Evolutionary conservation across 2,329 filamentous ascomycete genomes (phyloP), one percentile per base, ranked within the genome.

Genomic region (Colletotrichum trifolii): DNA sequence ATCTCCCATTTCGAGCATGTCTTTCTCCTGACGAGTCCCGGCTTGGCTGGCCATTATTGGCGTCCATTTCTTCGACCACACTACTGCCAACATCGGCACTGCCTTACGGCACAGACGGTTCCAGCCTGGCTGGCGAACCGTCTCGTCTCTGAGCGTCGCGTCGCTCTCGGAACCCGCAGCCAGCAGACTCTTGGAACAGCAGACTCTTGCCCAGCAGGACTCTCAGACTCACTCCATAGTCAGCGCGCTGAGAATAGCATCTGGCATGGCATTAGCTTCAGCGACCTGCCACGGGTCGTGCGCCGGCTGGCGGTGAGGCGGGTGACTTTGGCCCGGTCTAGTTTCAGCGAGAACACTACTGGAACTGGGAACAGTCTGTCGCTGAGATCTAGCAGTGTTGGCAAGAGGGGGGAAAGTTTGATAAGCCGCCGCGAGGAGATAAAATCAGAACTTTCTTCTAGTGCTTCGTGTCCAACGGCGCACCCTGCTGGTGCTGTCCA

Each of bases 301-400:
- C 56, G 49, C 48, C 36, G 36, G 43, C 62, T 46, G 25, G 45
- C 62, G 62, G 62, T 65, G 59, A 66, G 58, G 36, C 52, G 61
- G 54, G 40, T 50, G 57, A 61, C 52, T 66, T 52, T 38, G 52
- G 35, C 47, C 40, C 52, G 39, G 25, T 40, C 11, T 57, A 43
- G 63, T 57, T 53, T 45, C 62, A 56, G 33, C 53, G 4, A 25
- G 25, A 25, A 25, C 25, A 25, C 25, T 5, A 25, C 25, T 25
- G 25, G 15, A 36, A 40, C 13, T 13, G 46, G 33, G 46, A 40
- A 25, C 39, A 15, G 15, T 39, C 54, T 56, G 45, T 54, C 60
- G 54, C 40, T 56, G 43, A 39, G 61, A 47, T 54, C 49, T 49
- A 64, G 60, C 42, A 25, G 13, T 15, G 42, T 15, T 12, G 15